These are phyloP conservation scores for Lentinula aciculospora DNA, from an alignment of 768 basidiomycete species.

Conservation along the genomic window DNA sequence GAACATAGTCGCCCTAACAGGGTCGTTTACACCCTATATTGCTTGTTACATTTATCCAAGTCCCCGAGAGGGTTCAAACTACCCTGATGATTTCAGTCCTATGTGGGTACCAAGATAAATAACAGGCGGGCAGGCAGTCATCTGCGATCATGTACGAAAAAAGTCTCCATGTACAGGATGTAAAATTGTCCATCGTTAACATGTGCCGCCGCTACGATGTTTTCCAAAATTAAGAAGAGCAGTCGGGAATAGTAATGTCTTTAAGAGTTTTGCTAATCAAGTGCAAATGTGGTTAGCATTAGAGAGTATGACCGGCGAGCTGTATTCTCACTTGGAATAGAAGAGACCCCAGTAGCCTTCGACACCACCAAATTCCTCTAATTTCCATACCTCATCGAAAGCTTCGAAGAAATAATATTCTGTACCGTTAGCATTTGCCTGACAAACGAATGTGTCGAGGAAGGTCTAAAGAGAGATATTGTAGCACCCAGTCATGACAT, in stretches of 20 bases:
- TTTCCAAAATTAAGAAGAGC: background rate
- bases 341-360: constrained; percentile 63
- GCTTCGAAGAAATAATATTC: constrained; percentile 88
- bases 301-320: background rate
- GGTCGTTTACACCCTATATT: too few species aligned
- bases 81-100: too few species aligned
- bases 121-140: too few species aligned
- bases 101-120: too few species aligned
- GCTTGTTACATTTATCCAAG: too few species aligned
- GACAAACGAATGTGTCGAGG: constrained; percentile 83
- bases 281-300: background rate
- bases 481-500: too few species aligned
- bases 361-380: constrained; percentile 70
- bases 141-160: background rate
- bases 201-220: background rate
- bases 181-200: background rate
- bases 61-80: too few species aligned
- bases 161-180: background rate
- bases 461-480: constrained; percentile 46
- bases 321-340: background rate
- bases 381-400: constrained; percentile 41
- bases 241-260: constrained; percentile 4
- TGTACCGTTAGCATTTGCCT: constrained; percentile 76
- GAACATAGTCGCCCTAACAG: too few species aligned
- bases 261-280: constrained; percentile 1